These are phyloP conservation scores for Elongisporangium senticosum DNA, from an alignment of 352 stramenopile species.

Conservation along the genomic window DNA sequence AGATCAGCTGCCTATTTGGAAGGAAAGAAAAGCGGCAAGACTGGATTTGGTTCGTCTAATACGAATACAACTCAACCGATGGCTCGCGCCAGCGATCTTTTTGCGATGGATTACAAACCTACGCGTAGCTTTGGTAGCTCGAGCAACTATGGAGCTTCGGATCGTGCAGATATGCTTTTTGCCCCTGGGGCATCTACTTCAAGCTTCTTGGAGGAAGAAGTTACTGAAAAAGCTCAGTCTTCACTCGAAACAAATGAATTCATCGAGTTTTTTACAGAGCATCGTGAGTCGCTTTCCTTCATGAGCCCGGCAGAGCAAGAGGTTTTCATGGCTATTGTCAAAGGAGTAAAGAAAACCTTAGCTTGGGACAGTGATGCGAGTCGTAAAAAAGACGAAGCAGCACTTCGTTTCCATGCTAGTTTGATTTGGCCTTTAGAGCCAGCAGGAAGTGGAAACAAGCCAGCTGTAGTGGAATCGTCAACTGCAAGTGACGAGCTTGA, in stretches of 20 bases:
- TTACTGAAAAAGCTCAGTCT: slow-evolving; percentile 6
- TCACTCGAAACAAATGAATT: slow-evolving; percentile 36
- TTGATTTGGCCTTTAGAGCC: slow-evolving; percentile 52
- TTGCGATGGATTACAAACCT: slow-evolving; percentile 54
- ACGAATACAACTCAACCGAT: neutral
- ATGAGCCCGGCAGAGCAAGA: slow-evolving; percentile 26
- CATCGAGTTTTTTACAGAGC: slow-evolving; percentile 46
- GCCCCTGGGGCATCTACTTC: slow-evolving; percentile 13
- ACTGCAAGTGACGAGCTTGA: neutral
- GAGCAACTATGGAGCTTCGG: slow-evolving; percentile 9
- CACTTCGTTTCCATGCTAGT: slow-evolving; percentile 65
- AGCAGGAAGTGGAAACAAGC: neutral
- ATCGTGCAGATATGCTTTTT: slow-evolving; percentile 63
- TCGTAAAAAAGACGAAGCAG: slow-evolving; percentile 60
- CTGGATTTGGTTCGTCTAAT: neutral
- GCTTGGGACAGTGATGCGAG: slow-evolving; percentile 52
- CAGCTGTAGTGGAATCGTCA: neutral
- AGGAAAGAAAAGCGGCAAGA: slow-evolving; percentile 11
- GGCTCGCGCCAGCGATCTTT: slow-evolving; percentile 66
- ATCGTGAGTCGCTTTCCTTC: slow-evolving; percentile 51
- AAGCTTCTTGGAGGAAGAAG: slow-evolving; percentile 10
- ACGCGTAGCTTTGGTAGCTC: slow-evolving; percentile 19
- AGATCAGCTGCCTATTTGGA: slow-evolving; percentile 34
- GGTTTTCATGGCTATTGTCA: slow-evolving; percentile 49
- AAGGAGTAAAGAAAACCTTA: slow-evolving; percentile 44